Evolutionary conservation across 495 filamentous ascomycete genomes (phyloP), one percentile per base, ranked within the genome.

Genomic region (Xylaria scruposa): DNA sequence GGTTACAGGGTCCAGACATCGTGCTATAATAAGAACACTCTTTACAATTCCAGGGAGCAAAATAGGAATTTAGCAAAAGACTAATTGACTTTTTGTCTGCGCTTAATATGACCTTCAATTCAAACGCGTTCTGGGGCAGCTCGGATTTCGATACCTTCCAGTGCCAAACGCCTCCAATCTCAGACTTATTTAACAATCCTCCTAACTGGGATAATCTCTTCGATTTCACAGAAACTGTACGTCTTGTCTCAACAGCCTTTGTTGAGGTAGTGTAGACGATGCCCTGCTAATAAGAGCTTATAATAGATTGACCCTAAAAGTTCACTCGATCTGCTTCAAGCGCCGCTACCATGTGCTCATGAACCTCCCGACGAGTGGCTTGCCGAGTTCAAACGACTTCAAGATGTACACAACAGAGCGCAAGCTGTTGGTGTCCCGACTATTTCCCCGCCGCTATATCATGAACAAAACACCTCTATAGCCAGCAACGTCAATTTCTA

Each of bases 331-430:
- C 47, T 53, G 4, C 64, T 67, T 4, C 44, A 40, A 10, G 46
- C 3, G 19, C 53, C 51, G 26, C 4, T 59, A 26, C 53, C 38
- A 12, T 46, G 19, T 17, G 9, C n/a, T 24, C 47, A 26, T 19
- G 67, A 59, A 40, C 53, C 67, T 36, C 17, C 33, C 2, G 53
- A 68, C 26, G 53, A 54, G 9, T 59, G 51, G 67, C 51, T 68
- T 33, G 26, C 6, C 3, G 33, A 60, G 0, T 59, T 59, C 24
- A 36, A 36, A 47, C n/a, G 40, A 5, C 51, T 60, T 9, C 67
- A 68, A 36, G 67, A 59, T 17, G 53, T 46, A 13, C 26, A 47
- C 24, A 24, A 36, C 40, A 44, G 53, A 24, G 51, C 51, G 7
- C 6, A 5, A 19, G 47, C 36, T 31, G n/a, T 46, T 19, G n/a